Evolutionary conservation across 495 filamentous ascomycete species (phyloP).

Genomic region (Aspergillus leporis): DNA sequence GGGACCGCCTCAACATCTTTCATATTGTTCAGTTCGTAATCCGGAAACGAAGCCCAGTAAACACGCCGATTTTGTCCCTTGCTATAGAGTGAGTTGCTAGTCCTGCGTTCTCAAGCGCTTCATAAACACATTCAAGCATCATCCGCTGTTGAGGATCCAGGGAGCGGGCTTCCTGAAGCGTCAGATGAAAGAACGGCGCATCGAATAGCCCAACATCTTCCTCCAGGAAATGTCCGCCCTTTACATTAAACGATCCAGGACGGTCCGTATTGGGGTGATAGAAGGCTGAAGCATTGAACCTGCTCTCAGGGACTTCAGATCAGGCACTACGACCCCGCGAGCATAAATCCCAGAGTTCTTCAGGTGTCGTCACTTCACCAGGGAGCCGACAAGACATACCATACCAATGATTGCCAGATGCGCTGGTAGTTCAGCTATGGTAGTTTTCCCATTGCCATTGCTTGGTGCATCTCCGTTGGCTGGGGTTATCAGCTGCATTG

Average conservation of each 20-base stretch:
- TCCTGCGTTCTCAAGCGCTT: slow-evolving; percentile 47
- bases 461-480: not conserved
- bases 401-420: slow-evolving; percentile 50
- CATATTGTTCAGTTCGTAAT: slow-evolving; percentile 25
- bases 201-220: slow-evolving; percentile 56
- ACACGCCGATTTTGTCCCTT: not conserved
- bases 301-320: slow-evolving; percentile 16
- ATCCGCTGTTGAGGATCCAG: slow-evolving; percentile 46
- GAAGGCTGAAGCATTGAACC: slow-evolving; percentile 1
- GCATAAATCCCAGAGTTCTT: slow-evolving; percentile 58
- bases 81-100: slow-evolving; percentile 20
- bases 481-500: not conserved
- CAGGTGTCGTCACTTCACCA: slow-evolving; percentile 50
- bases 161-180: slow-evolving; percentile 44
- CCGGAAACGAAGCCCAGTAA: not conserved
- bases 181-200: slow-evolving; percentile 55
- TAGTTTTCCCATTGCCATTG: not conserved
- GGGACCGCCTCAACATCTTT: slow-evolving; percentile 20
- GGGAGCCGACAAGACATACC: slow-evolving; percentile 50
- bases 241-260: slow-evolving; percentile 4
- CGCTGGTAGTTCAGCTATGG: slow-evolving; percentile 17
- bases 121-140: slow-evolving; percentile 56
- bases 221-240: slow-evolving; percentile 43
- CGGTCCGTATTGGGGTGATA: slow-evolving; percentile 4
- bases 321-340: slow-evolving; percentile 29